These are phyloP conservation scores for Pseudocohnilembus persalinus DNA, from an alignment of 169 alveolate species.

Conservation along the genomic window DNA sequence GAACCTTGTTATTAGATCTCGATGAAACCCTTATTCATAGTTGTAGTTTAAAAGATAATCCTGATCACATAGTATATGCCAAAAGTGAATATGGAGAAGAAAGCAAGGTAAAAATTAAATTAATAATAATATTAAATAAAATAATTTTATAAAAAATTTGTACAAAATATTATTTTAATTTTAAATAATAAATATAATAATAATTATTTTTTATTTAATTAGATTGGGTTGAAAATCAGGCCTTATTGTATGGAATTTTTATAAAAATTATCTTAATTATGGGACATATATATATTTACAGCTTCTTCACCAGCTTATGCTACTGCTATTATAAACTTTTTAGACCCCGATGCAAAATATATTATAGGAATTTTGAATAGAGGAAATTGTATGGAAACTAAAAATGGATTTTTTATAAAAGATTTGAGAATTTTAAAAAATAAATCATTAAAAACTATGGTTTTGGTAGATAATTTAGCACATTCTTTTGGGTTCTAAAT, in stretches of 20 bases:
- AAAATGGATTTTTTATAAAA: slow-evolving; percentile 62
- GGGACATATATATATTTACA: slow-evolving; percentile 70
- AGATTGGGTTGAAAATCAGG: slow-evolving; percentile 70
- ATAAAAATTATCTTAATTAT: slow-evolving; percentile 50
- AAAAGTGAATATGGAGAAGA: slow-evolving; percentile 40
- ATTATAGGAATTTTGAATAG: slow-evolving; percentile 69
- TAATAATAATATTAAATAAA: not conserved
- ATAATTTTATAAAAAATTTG: not conserved
- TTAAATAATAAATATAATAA: too few relatives aligned
- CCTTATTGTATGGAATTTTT: slow-evolving; percentile 69
- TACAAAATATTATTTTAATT: not conserved
- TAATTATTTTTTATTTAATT: too few relatives aligned
- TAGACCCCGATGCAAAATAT: slow-evolving; percentile 70
- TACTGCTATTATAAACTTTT: slow-evolving; percentile 66
- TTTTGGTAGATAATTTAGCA: slow-evolving; percentile 74
- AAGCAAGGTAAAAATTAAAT: slow-evolving; percentile 21
- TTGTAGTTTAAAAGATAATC: slow-evolving; percentile 43
- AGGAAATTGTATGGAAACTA: slow-evolving; percentile 59
- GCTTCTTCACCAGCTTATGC: slow-evolving; percentile 81
- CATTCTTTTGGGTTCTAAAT: slow-evolving; percentile 71
- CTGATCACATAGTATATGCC: slow-evolving; percentile 35
- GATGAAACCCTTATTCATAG: slow-evolving; percentile 71
- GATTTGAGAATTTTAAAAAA: slow-evolving; percentile 72
- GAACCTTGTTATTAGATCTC: slow-evolving; percentile 61
- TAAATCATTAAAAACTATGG: slow-evolving; percentile 60